Percentiles rank a stretch among this genome's conserved stretches.
Conservation (phyloP, 768 basidiomycete genomes). For the Hericium rajendrae region DNA sequence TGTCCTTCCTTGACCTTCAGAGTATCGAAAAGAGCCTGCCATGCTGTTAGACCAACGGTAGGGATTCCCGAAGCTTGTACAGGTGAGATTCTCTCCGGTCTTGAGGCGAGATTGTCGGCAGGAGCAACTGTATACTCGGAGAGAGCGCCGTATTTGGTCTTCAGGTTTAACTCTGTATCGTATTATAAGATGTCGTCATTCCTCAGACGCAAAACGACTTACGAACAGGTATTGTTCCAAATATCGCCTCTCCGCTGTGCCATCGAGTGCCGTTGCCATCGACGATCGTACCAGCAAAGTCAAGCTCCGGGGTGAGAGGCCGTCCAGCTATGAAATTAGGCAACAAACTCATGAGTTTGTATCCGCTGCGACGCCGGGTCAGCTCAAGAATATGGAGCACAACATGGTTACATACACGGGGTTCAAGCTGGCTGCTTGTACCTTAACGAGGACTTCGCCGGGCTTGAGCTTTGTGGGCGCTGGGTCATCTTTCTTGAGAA, state of each 20-base stretch:
- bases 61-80: slow-evolving; percentile 53
- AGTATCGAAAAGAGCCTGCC: slow-evolving; percentile 39
- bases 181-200: too few relatives aligned
- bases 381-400: background rate
- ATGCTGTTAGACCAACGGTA: slow-evolving; percentile 48
- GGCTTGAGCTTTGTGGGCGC: slow-evolving; percentile 24
- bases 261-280: slow-evolving; percentile 44
- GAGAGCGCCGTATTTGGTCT: slow-evolving; percentile 36
- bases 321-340: slow-evolving; percentile 38
- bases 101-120: slow-evolving; percentile 27
- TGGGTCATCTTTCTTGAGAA: slow-evolving; percentile 18
- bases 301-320: slow-evolving; percentile 49
- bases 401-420: slow-evolving; percentile 39
- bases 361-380: slow-evolving; percentile 32
- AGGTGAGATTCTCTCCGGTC: slow-evolving; percentile 42
- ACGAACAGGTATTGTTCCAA: slow-evolving; percentile 41
- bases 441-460: slow-evolving; percentile 41
- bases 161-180: background rate
- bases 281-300: slow-evolving; percentile 55
- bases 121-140: slow-evolving; percentile 45
- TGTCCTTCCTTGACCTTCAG: slow-evolving; percentile 39
- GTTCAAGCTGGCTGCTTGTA: slow-evolving; percentile 53
- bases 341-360: slow-evolving; percentile 41
- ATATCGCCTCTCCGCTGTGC: slow-evolving; percentile 51
- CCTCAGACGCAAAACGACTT: slow-evolving; percentile 4